These are phyloP conservation scores for slime mould (Dictyostelium discoideum) DNA, from an alignment of 78 protist genomes.

Conservation along the genomic window dicty_2.7 NC_007090.3:5247501-5248000, in stretches of 20 bases:
- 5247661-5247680: conserved; percentile 73
- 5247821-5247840: neutral
- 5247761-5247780: conserved; percentile 16
- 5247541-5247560: conserved; percentile 16
- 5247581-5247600: neutral
- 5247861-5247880: conserved; percentile 44
- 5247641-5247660: conserved; percentile 57
- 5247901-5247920: neutral
- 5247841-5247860: conserved; percentile 72
- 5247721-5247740: conserved; percentile 57
- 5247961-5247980: neutral
- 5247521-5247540: conserved; percentile 42
- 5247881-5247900: neutral
- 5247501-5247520: conserved; percentile 30
- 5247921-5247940: neutral
- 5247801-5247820: neutral
- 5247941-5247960: neutral
- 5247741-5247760: conserved; percentile 36
- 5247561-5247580: neutral
- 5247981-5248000: neutral
- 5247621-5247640: conserved; percentile 46
- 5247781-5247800: neutral
- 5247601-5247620: neutral
- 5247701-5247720: conserved; percentile 73
- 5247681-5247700: conserved; percentile 56